Conservation (phyloP, 2,329 filamentous ascomycete genomes). For the Kalmusia sp. region DNA sequence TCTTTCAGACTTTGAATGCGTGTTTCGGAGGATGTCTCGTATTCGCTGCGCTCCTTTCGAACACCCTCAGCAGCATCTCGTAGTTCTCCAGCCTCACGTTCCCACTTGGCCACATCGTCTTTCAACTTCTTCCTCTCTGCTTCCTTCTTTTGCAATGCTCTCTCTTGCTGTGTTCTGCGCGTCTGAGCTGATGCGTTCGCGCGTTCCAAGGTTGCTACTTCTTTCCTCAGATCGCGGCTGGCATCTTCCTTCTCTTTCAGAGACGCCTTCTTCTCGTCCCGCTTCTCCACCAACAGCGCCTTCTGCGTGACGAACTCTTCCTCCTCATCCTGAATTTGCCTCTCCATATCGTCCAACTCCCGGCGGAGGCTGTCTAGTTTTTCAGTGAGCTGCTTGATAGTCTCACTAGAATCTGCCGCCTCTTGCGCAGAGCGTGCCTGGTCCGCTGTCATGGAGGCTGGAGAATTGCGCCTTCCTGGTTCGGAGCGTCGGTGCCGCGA, state of each 20-base stretch:
- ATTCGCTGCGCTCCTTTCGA: constrained; percentile 46
- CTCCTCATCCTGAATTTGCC: constrained; percentile 69
- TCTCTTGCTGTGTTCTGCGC: constrained; percentile 79
- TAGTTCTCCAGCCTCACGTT: constrained; percentile 67
- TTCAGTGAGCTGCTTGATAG: constrained; percentile 78
- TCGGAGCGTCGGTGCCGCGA: constrained; percentile 68
- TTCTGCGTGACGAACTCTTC: constrained; percentile 57
- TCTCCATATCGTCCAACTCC: constrained; percentile 81
- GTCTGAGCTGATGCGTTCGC: constrained; percentile 82
- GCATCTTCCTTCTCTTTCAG: constrained; percentile 91
- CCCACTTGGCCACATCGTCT: constrained; percentile 74
- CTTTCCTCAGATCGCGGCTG: constrained; percentile 81
- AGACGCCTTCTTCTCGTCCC: constrained; percentile 77
- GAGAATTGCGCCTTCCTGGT: constrained; percentile 77
- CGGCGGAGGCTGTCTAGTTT: constrained; percentile 80
- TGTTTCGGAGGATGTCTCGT: constrained; percentile 43
- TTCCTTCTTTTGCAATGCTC: constrained; percentile 71
- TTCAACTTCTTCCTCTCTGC: constrained; percentile 72
- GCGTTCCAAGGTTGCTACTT: constrained; percentile 80
- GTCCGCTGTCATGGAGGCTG: constrained; percentile 62
- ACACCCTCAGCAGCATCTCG: constrained; percentile 60
- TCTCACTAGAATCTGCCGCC: constrained; percentile 46
- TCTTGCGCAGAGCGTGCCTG: constrained; percentile 45
- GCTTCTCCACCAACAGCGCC: constrained; percentile 70
- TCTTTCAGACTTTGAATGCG: constrained; percentile 51